phyloP scores from a whole-genome alignment of 306 rosid genomes.

The Prunus dulcis region DNA sequence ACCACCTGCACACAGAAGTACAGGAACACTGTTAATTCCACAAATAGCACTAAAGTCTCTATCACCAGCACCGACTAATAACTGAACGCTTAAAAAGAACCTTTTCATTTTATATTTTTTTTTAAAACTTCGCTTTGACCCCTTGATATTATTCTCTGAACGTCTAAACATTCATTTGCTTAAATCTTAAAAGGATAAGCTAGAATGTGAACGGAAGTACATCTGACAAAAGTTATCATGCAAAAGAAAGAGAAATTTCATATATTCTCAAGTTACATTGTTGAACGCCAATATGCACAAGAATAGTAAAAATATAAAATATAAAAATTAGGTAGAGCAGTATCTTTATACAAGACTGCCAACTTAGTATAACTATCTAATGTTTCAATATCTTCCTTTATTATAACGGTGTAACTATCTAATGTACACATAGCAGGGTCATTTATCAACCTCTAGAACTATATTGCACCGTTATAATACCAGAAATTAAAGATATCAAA shows the following conservation, averaged over 20 bases:
- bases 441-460: conserved; percentile 1
- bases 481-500: not conserved
- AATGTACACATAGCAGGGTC: not conserved
- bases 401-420: no score
- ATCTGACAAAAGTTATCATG: not conserved
- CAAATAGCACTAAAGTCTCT: conserved; percentile 1
- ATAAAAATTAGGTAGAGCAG: not conserved
- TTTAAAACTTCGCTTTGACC: not conserved
- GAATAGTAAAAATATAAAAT: not conserved
- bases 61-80: not conserved
- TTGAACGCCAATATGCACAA: not conserved
- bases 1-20: conserved; percentile 63
- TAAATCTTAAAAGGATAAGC: not conserved
- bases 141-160: not conserved
- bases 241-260: not conserved
- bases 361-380: not conserved
- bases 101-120: not conserved
- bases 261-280: not conserved
- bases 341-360: not conserved
- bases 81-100: not conserved
- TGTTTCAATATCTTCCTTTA: not conserved
- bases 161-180: not conserved
- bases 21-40: not conserved
- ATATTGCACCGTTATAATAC: not conserved
- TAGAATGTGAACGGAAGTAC: not conserved